Base-by-base conservation (phyloP, 2,329 filamentous ascomycete species). In the Epichloe sp. region DNA sequence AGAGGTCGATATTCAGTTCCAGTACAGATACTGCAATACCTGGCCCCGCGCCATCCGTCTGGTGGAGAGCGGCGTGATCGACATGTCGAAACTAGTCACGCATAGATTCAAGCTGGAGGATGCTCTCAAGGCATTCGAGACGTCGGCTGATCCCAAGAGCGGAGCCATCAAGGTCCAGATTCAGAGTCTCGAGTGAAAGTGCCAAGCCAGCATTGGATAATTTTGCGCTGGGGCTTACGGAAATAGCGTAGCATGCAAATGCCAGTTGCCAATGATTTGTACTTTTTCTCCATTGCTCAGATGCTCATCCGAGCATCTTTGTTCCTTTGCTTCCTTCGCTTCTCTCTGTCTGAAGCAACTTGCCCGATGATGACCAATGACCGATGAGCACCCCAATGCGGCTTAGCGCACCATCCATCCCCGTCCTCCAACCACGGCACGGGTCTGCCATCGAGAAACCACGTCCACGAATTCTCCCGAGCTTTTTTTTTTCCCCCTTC, bases 81-180 rank as follows among this genome's bases (percentile, higher is more conserved):
- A 94, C 64, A 71, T 96, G 64, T 78, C 78, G 60, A 85, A 80
- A 69, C 71, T 97, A 54, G 88, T 96, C 47, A 96, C 91, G 41
- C 91, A 97, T 73, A 78, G 88, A 17, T 96, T 85, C 71, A 73
- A 77, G 57, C 71, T 97, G 38, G 90, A 95, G 71, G 85, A 97
- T 65, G 89, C 90, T 0, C 68, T 93, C 31, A 80, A 91, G 70
- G 91, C 91, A 7, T 97, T 97, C 68, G 82, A 89, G 71, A 93
- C 87, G 41, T 88, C 90, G 19, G 81, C 86, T 8, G 82, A 96
- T 68, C 84, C 88, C 40, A 89, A 85, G 75, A 95, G 86, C 48
- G 90, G 91, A 6, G 88, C 90, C n/a, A 96, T 97, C 70, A 97
- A 97, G 77, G 90, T 96, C 54, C 86, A 89, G 77, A 96, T 96